Evolutionary conservation across 768 basidiomycete genomes (phyloP), one percentile per base, ranked within the genome.

Genomic region (Tricholoma sp.): DNA sequence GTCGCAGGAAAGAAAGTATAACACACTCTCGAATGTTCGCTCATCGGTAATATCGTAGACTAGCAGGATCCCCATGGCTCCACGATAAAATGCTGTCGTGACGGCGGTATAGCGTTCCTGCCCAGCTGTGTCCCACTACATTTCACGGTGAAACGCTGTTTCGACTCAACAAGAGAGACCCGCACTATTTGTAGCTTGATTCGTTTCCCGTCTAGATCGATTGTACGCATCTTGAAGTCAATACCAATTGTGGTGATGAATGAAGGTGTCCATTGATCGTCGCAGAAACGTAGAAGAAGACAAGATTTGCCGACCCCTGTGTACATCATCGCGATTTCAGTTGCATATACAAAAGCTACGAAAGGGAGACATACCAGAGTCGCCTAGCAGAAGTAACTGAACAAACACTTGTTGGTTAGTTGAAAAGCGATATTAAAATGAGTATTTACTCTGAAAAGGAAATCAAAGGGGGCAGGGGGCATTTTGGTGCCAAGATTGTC

Each of bases 171-270:
- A 10, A 48, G 15, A 6, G 2, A 28, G 24, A 45, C 36, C 17
- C 90, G 63, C 61, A 96, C 95, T 70, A 98, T 98, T 74, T 98
- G 96, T n/a, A 98, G 82, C 75, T 98, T 98, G 71, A 98, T 94
- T 44, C 92, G 85, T 77, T 97, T 98, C 39, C 96, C 96, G 65
- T 98, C 96, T 48, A 98, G 82, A 72, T 98, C 95, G 69, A 98
- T 98, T 52, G 95, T 98, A 31, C 96, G 87, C 74, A 98, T 98
- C 86, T 95, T 95, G 82, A 97, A 97, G 83, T 97, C 94, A 63
- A 98, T 95, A 57, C 96, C 97, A 72, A 99, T 99, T 56, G 97
- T 99, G 55, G 95, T 97, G 74, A 98, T 98, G 79, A 97, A 98
- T 44, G 91, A 94, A 50, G 95, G 95, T 33, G 97, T 98, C 94